Evolutionary conservation across 2,329 filamentous ascomycete genomes (phyloP), one percentile per base, ranked within the genome.

Genomic region (Lachnellula hyalina): DNA sequence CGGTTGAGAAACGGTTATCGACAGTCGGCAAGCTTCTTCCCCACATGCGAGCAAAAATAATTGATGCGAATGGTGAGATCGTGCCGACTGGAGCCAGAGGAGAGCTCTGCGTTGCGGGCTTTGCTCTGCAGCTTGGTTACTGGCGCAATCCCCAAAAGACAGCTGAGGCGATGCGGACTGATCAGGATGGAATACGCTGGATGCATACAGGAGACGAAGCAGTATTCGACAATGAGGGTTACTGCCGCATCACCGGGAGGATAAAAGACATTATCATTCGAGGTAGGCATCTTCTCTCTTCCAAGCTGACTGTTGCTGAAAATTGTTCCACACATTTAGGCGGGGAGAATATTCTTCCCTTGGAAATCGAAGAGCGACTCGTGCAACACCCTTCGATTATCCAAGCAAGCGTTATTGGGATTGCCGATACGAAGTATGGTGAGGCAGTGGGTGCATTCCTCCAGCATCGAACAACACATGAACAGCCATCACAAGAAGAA

Each of bases 21-120:
- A 91, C 87, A 0, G 89, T 92, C 0, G 89, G 89, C 2, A 87
- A 84, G 15, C 73, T 92, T 46, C 82, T 93, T 74, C 89, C 89
- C 3, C 87, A 93, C 65, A 81, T 83, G 2, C 78, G 81, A 40
- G 88, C 89, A 49, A 95, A 94, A 73, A 74, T 89, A 1, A 81
- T 89, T 3, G 75, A 83, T 63, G 74, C 79, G 0, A 62, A 65
- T 3, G 76, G 86, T 5, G 70, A 73, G 4, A 79, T 79, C 1
- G 71, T 89, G 1, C 73, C 75, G 0, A 68, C 83, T 6, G 76
- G 77, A 8, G 70, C 78, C 49, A 75, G 78, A 25, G 86, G 86
- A 1, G 86, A 89, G 65, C 70, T 88, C 3, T 84, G 80, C 2
- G 83, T 87, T 0, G 77, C 77, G 2, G 86, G 86, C 0, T 89